Conservation (phyloP, 2,329 filamentous ascomycete species). For the Zymoseptoria pseudotritici region DNA sequence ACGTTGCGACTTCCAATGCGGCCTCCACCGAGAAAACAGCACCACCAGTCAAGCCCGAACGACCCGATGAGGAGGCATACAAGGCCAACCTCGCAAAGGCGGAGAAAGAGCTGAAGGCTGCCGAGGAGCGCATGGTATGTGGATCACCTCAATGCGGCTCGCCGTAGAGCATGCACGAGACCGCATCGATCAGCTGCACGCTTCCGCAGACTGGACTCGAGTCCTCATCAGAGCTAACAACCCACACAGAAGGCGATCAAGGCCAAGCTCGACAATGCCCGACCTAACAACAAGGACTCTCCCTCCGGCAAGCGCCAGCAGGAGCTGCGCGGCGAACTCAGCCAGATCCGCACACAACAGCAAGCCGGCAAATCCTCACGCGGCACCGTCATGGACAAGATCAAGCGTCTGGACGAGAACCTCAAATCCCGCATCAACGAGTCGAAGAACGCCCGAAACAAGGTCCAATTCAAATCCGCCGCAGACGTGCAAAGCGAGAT, state of each 20-base stretch:
- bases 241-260: conserved; percentile 67
- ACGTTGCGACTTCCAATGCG: conserved; percentile 14
- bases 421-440: conserved; percentile 77
- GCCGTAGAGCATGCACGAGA: background rate
- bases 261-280: conserved; percentile 76
- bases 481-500: conserved; percentile 87
- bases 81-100: conserved; percentile 70
- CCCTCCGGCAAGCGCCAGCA: conserved; percentile 75
- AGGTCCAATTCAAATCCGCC: conserved; percentile 74
- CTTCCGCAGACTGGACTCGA: background rate
- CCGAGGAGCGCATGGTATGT: conserved; percentile 54
- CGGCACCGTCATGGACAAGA: conserved; percentile 71
- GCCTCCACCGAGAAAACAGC: conserved; percentile 19
- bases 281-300: conserved; percentile 74
- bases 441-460: conserved; percentile 76
- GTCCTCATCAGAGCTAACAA: conserved; percentile 11
- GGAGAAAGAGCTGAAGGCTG: conserved; percentile 76
- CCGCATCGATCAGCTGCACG: background rate
- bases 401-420: conserved; percentile 85
- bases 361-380: conserved; percentile 78
- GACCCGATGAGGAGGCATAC: conserved; percentile 79
- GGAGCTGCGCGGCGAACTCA: conserved; percentile 75
- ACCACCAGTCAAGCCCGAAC: conserved; percentile 57
- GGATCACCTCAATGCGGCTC: background rate
- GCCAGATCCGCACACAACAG: conserved; percentile 80